Percentiles rank a stretch among this genome's conserved stretches.
Evolutionary conservation across 1,139 yeast genomes (phyloP).

Genomic region (Sugiyamaella xylanicola): DNA sequence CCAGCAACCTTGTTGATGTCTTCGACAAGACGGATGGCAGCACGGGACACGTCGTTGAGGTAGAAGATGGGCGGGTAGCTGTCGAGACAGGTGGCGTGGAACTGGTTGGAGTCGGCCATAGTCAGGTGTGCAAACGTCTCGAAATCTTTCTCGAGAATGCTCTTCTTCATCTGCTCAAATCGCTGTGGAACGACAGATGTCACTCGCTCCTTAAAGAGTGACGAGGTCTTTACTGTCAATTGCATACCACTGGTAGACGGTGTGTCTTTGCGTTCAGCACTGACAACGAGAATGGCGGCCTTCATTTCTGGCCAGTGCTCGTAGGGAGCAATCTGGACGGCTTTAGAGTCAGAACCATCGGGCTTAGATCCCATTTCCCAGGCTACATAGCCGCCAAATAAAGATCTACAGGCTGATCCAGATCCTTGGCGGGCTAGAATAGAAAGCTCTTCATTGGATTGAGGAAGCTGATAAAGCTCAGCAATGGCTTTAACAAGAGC

Average conservation of each 20-base stretch:
- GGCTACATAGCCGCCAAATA: slow-evolving; percentile 96
- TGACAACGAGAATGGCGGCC: slow-evolving; percentile 89
- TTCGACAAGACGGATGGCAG: slow-evolving; percentile 80
- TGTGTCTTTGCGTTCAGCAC: slow-evolving; percentile 91
- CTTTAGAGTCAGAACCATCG: slow-evolving; percentile 88
- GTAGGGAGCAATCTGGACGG: slow-evolving; percentile 84
- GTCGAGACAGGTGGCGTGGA: slow-evolving; percentile 96
- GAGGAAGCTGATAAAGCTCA: slow-evolving; percentile 75
- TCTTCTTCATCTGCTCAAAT: slow-evolving; percentile 74
- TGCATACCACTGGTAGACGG: slow-evolving; percentile 98
- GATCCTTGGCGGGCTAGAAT: slow-evolving; percentile 97
- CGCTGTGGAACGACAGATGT: slow-evolving; percentile 80
- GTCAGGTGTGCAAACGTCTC: slow-evolving; percentile 82
- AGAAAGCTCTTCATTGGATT: slow-evolving; percentile 78
- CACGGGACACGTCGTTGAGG: slow-evolving; percentile 91
- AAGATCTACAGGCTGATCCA: slow-evolving; percentile 96
- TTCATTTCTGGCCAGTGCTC: slow-evolving; percentile 91
- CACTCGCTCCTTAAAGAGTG: slow-evolving; percentile 78
- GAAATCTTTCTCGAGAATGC: slow-evolving; percentile 74
- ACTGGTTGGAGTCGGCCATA: slow-evolving; percentile 94
- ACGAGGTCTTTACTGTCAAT: slow-evolving; percentile 84
- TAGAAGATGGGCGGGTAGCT: slow-evolving; percentile 95
- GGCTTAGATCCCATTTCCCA: slow-evolving; percentile 89
- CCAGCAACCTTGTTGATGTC: slow-evolving; percentile 66
- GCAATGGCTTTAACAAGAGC: slow-evolving; percentile 91